These are phyloP conservation scores for Xerocomus brunneocitrinus DNA, from an alignment of 768 basidiomycete species.

Conservation along the genomic window DNA sequence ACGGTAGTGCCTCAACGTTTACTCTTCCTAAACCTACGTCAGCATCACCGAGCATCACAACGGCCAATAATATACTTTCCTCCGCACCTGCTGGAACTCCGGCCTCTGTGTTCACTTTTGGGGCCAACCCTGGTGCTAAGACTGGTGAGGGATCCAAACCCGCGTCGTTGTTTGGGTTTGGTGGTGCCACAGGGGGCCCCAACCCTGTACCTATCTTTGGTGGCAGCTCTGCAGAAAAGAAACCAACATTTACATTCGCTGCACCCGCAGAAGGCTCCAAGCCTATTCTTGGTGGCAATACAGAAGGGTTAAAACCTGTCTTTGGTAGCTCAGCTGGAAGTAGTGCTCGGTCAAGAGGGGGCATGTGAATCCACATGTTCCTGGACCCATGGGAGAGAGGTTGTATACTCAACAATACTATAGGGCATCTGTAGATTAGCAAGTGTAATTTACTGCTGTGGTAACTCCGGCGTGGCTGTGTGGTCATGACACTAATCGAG, in stretches of 20 bases:
- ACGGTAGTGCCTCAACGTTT: conserved; percentile 20
- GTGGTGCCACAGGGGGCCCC: conserved; percentile 6
- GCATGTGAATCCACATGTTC: background rate
- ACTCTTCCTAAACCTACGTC: conserved; percentile 13
- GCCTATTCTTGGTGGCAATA: conserved; percentile 4
- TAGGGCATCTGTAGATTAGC: background rate
- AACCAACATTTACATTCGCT: conserved; percentile 13
- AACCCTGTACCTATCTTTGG: conserved; percentile 5
- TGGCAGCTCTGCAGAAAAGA: conserved; percentile 5
- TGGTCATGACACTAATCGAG: no score
- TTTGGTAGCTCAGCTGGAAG: conserved; percentile 9
- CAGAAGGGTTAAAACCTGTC: conserved; percentile 8
- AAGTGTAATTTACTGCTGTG: background rate
- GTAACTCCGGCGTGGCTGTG: background rate
- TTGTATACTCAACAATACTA: no score
- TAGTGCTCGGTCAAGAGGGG: background rate
- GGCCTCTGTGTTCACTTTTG: conserved; percentile 18
- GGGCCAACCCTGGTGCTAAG: conserved; percentile 11
- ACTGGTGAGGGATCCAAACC: conserved; percentile 14
- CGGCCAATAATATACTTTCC: conserved; percentile 14
- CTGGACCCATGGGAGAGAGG: no score
- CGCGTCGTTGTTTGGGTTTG: conserved; percentile 19
- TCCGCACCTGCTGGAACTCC: conserved; percentile 16
- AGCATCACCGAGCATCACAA: conserved; percentile 11
- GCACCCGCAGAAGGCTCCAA: conserved; percentile 11